Evolutionary conservation across 768 basidiomycete genomes (phyloP), one percentile per base, ranked within the genome.

Genomic region (Trametes gibbosa): DNA sequence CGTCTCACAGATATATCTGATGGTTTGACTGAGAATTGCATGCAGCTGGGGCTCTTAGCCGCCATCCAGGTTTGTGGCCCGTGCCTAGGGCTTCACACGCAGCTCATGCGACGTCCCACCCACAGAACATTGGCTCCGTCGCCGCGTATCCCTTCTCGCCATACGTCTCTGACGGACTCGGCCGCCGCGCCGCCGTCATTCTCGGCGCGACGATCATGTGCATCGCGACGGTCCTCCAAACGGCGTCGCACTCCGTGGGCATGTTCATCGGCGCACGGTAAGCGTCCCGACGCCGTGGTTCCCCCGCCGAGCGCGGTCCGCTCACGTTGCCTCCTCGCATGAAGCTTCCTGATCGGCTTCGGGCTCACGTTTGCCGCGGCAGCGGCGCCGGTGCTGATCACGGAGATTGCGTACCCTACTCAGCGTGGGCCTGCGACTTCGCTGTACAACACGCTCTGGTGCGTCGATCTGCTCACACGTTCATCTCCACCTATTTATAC

Each of bases 391-490:
- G 66, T 82, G 23, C 74, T 83, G 17, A 71, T 82, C 58, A 77
- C 79, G 39, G 81, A 84, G 70, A 65, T 83, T 19, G 75, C 81
- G 1, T 81, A 80, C 65, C 80, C 79, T 13, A 75, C 77, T 9
- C 77, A 82, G 62, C 78, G 80, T 40, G 77, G 71, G 13, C 73
- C 73, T 2, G 56, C 78, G 51, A 83, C 80, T 12, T 76, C 78
- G 14, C 65, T 74, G 29, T 79, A 77, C 66, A 77, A 77, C 68
- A 69, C 73, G 13, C 68, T 79, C 21, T 80, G 79, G 80, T 79
- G 66, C 21, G 66, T 59, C 21, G 55, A 56, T 48, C 63, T 39
- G 3, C 10, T 60, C 39, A 40, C 27, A 35, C 50, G 23, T 27
- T 27, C 27, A 3, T 27, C 23, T 49, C 23, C 14, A 13, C 50